These are phyloP conservation scores for Tetragonia tetragonoides DNA, from an alignment of 148 eudicot genomes.

Conservation along the genomic window DNA sequence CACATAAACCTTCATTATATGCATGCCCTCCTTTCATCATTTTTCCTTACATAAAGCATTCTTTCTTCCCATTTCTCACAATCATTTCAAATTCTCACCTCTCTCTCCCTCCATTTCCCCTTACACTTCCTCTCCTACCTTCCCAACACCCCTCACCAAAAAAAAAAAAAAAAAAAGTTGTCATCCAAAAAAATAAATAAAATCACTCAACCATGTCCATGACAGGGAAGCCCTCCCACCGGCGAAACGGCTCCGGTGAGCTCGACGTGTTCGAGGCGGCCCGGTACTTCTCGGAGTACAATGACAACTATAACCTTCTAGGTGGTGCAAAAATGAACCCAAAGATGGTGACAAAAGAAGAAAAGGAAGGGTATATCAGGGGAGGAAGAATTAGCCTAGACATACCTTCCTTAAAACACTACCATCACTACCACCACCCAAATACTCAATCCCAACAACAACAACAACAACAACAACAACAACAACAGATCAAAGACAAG, in stretches of 20 bases:
- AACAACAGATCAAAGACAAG: constrained; percentile 36
- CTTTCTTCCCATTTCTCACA: constrained; percentile 24
- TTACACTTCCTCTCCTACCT: neutral
- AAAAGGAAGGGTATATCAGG: constrained; percentile 28
- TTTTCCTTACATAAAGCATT: constrained; percentile 18
- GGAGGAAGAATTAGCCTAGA: constrained; percentile 73
- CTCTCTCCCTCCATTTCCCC: constrained; percentile 9
- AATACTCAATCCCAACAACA: constrained; percentile 13
- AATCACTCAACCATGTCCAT: constrained; percentile 46
- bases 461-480: constrained; percentile 23
- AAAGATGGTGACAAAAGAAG: constrained; percentile 31
- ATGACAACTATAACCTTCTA: constrained; percentile 28
- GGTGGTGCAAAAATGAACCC: constrained; percentile 11
- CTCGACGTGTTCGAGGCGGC: constrained; percentile 84
- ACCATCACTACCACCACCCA: constrained; percentile 13
- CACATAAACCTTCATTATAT: constrained; percentile 15
- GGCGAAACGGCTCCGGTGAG: constrained; percentile 63
- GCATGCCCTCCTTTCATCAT: constrained; percentile 11
- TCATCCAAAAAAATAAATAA: neutral
- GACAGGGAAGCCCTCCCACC: constrained; percentile 41
- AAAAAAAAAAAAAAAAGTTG: no score
- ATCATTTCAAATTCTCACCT: constrained; percentile 37
- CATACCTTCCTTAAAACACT: constrained; percentile 40
- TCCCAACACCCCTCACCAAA: neutral
- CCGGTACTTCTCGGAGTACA: constrained; percentile 56